Conservation (phyloP, 352 stramenopile genomes). For the Plasmopara viticola region DNA sequence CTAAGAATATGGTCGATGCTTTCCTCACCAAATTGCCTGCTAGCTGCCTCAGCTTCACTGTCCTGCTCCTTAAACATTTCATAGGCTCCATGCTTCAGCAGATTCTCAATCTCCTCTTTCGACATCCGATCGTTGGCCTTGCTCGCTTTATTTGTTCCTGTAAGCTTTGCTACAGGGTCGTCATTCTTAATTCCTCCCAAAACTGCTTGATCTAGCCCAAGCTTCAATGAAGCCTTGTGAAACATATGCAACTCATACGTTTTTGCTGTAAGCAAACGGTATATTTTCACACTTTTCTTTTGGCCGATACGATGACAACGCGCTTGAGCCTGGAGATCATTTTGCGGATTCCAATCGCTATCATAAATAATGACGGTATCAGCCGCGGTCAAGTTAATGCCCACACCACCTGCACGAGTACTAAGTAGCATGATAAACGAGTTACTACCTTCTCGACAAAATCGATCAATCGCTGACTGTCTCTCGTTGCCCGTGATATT, state of each 20-base stretch:
- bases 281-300: conserved; percentile 92
- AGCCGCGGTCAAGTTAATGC: conserved; percentile 95
- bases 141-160: conserved; percentile 22
- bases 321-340: conserved; percentile 89
- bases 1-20: conserved; percentile 98
- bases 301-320: conserved; percentile 91
- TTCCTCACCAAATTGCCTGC: conserved; percentile 95
- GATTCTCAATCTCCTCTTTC: conserved; percentile 89
- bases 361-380: conserved; percentile 95
- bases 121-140: conserved; percentile 57
- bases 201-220: conserved; percentile 89
- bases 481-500: conserved; percentile 95
- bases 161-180: conserved; percentile 37
- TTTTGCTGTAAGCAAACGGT: conserved; percentile 86
- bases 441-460: conserved; percentile 54
- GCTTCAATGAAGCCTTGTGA: conserved; percentile 87
- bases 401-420: conserved; percentile 95
- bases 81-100: conserved; percentile 92
- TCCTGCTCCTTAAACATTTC: conserved; percentile 92
- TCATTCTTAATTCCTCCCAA: conserved; percentile 82
- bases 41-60: conserved; percentile 85
- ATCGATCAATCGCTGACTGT: conserved; percentile 92
- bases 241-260: conserved; percentile 94
- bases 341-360: conserved; percentile 98
- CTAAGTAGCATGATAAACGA: conserved; percentile 98